A percentile compares a stretch with the other conserved stretches of the same genome.
phyloP scores from a whole-genome alignment of 345 rosid species.

The Salix purpurea region DNA sequence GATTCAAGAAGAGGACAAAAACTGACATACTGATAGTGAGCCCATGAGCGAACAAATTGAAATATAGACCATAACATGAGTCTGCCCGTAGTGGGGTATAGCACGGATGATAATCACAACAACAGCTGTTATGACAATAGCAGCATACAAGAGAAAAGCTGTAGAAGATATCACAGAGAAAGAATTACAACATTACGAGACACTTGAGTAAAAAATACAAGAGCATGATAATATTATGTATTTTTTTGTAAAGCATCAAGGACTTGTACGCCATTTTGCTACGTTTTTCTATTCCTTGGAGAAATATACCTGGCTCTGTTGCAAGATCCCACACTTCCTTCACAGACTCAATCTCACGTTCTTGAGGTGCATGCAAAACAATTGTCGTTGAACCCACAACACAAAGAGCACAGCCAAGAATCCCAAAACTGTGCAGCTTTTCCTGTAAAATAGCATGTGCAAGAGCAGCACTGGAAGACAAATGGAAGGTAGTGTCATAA shows the following conservation, averaged over 20 bases:
- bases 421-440: slow-evolving; percentile 23
- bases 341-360: slow-evolving; percentile 24
- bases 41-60: slow-evolving; percentile 25
- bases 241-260: not conserved
- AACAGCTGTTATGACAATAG: slow-evolving; percentile 14
- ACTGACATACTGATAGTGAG: slow-evolving; percentile 13
- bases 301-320: slow-evolving; percentile 23
- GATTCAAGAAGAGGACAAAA: not conserved
- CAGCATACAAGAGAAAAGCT: slow-evolving; percentile 23
- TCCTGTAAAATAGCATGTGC: slow-evolving; percentile 26
- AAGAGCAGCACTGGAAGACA: slow-evolving; percentile 23
- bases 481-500: not conserved
- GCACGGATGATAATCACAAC: slow-evolving; percentile 11
- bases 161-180: not conserved
- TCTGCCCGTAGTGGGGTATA: slow-evolving; percentile 22
- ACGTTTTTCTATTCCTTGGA: not conserved
- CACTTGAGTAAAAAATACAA: not conserved
- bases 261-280: not conserved
- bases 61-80: slow-evolving; percentile 24
- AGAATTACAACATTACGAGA: not conserved
- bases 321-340: slow-evolving; percentile 28
- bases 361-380: slow-evolving; percentile 31
- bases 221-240: not conserved
- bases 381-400: slow-evolving; percentile 27
- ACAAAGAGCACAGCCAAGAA: slow-evolving; percentile 25